Evolutionary conservation across 1,284 basidiomycete species (phyloP), one percentile per base, ranked within the genome.

Genomic region (Coniophora puteana): DNA sequence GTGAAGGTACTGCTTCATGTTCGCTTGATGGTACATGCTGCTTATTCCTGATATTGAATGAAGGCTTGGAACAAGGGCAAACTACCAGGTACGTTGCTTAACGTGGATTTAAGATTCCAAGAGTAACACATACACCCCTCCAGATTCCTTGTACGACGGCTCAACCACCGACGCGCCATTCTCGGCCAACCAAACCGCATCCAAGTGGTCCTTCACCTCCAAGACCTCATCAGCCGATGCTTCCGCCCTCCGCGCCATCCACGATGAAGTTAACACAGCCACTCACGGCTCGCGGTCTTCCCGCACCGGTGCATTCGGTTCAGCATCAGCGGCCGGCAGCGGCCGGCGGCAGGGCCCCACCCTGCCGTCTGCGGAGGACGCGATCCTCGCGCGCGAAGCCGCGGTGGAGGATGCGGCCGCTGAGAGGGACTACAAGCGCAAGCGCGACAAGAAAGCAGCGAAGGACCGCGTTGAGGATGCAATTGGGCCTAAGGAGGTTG

Each of bases 1-100:
- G 78, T 88, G 32, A 88, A 88, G 75, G 83, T 84, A 51, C 31
- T 45, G 6, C 23, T 36, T 32, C 29, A 16, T 41, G 30, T 24
- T 11, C n/a, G n/a, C 27, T 22, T 39, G 12, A 14, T n/a, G 8
- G 20, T 2, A 20, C 20, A 13, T 34, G n/a, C 8, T n/a, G 26
- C 42, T 37, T 7, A 44, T 8, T 12, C 28, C 21, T 23, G 13
- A n/a, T n/a, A n/a, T n/a, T n/a, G n/a, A n/a, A n/a, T n/a, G n/a
- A 47, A 84, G 75, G 77, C 76, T 23, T 89, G 87, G 87, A 90
- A 89, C 57, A 71, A 72, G 59, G 84, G 84, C 7, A 81, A 75
- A 59, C 66, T 89, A 13, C 63, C 77, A 14, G 72, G 83, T 85
- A 52, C 45, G 70, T 57, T 20, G 46, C 18, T 22, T 45, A 36